phyloP scores from a whole-genome alignment of 2,329 filamentous ascomycete genomes.

The Fusarium scirpi region DNA sequence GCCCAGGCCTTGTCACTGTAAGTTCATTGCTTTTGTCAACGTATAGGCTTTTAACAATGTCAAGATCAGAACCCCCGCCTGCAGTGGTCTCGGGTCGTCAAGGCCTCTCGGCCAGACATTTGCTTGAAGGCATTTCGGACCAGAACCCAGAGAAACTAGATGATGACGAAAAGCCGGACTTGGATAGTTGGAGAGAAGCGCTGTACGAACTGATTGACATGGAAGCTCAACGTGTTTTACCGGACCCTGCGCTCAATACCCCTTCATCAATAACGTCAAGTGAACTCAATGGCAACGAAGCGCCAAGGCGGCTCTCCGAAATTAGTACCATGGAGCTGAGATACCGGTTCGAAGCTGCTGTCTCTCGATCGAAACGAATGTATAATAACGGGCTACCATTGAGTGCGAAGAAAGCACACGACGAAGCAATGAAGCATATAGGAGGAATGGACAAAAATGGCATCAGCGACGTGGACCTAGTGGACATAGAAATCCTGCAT shows the following conservation, averaged over 20 bases:
- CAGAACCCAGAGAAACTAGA: constrained; percentile 3
- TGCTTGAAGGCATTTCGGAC: constrained; percentile 10
- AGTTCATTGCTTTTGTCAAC: neutral
- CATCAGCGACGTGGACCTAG: neutral
- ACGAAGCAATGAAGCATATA: constrained; percentile 7
- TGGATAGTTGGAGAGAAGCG: constrained; percentile 7
- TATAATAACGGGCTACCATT: neutral
- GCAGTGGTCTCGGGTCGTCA: neutral
- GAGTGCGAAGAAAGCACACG: constrained; percentile 20
- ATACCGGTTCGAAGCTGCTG: constrained; percentile 9
- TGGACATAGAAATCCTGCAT: constrained; percentile 12
- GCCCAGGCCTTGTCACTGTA: constrained; percentile 8
- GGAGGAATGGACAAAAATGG: neutral
- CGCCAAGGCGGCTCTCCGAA: neutral
- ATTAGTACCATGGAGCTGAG: constrained; percentile 1
- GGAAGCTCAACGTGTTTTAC: constrained; percentile 3
- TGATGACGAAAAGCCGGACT: neutral
- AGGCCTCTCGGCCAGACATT: neutral
- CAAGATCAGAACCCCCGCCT: neutral
- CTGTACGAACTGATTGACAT: constrained; percentile 9
- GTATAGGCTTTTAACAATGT: neutral
- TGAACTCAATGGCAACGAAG: neutral
- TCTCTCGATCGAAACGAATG: constrained; percentile 9
- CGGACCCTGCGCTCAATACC: neutral
- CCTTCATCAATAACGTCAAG: neutral